Percentiles rank a stretch among this genome's conserved stretches.
These are phyloP conservation scores for Powellomyces hirtus DNA, from an alignment of 192 early-diverging fungal genomes.

Conservation along the genomic window DNA sequence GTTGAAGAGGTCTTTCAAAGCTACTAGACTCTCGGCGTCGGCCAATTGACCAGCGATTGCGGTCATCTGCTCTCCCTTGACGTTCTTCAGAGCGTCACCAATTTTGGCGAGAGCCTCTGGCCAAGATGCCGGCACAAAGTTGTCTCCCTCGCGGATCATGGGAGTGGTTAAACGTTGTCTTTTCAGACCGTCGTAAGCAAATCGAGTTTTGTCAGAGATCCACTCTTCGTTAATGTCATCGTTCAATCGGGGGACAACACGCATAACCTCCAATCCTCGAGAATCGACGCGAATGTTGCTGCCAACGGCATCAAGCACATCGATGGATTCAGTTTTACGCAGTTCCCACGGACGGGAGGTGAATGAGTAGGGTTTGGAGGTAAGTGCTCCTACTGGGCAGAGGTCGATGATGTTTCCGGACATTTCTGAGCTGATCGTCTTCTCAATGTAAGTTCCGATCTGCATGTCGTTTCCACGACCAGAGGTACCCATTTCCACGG, in stretches of 20 bases:
- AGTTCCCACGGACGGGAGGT: constrained; percentile 95
- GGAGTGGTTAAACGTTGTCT: constrained; percentile 92
- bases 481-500: constrained; percentile 89
- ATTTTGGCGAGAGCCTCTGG: constrained; percentile 76
- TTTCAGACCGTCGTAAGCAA: constrained; percentile 93
- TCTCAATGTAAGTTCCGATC: constrained; percentile 94
- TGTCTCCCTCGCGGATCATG: constrained; percentile 77
- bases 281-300: constrained; percentile 95
- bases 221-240: constrained; percentile 99
- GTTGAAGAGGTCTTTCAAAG: constrained; percentile 94
- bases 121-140: constrained; percentile 85
- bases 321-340: constrained; percentile 91
- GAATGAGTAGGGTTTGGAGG: constrained; percentile 95
- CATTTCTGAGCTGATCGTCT: constrained; percentile 88
- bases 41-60: constrained; percentile 90
- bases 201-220: constrained; percentile 98
- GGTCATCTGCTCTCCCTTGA: constrained; percentile 62
- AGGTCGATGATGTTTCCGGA: constrained; percentile 97
- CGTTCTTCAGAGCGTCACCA: constrained; percentile 58
- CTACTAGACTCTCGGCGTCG: constrained; percentile 91
- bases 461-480: constrained; percentile 98
- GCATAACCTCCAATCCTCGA: constrained; percentile 94
- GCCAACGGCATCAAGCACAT: constrained; percentile 92
- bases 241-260: constrained; percentile 91
- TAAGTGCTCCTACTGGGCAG: constrained; percentile 97